Evolutionary conservation across 163 green algal species (phyloP).

Genomic region (Chloromonas sp.): DNA sequence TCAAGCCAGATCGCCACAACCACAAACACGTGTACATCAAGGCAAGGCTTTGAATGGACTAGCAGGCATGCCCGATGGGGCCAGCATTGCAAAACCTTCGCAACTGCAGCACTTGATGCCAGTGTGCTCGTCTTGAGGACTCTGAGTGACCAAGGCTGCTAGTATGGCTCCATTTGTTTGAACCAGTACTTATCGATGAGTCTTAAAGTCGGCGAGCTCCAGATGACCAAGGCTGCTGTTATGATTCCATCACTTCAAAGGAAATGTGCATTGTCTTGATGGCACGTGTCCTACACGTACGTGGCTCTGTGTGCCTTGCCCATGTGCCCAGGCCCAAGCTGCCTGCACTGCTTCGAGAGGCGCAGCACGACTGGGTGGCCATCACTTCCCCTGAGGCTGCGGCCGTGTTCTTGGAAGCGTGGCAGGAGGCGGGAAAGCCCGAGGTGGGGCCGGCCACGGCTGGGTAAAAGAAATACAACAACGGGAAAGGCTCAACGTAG

Average conservation of each 20-base stretch:
- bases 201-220: too few species aligned
- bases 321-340: conserved; percentile 25
- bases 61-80: not conserved
- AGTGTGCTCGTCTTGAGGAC: not conserved
- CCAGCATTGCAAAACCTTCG: not conserved
- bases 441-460: conserved; percentile 3
- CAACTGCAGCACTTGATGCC: not conserved
- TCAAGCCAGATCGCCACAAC: not conserved
- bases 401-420: conserved; percentile 79
- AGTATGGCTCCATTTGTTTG: conserved; percentile 2
- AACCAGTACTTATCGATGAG: too few species aligned
- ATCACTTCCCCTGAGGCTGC: conserved; percentile 90
- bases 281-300: not conserved
- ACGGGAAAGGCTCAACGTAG: too few species aligned
- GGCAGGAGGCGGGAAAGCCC: conserved; percentile 57
- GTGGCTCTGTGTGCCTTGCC: not conserved
- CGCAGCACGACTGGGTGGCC: conserved; percentile 74
- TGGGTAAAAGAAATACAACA: too few species aligned
- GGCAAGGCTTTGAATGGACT: not conserved
- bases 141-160: conserved; percentile 17
- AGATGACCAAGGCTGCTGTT: not conserved
- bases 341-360: conserved; percentile 25
- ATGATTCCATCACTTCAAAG: not conserved
- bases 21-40: not conserved
- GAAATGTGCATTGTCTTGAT: not conserved